Conservation (phyloP, 768 basidiomycete genomes). For the Suillus hirtellus region DNA sequence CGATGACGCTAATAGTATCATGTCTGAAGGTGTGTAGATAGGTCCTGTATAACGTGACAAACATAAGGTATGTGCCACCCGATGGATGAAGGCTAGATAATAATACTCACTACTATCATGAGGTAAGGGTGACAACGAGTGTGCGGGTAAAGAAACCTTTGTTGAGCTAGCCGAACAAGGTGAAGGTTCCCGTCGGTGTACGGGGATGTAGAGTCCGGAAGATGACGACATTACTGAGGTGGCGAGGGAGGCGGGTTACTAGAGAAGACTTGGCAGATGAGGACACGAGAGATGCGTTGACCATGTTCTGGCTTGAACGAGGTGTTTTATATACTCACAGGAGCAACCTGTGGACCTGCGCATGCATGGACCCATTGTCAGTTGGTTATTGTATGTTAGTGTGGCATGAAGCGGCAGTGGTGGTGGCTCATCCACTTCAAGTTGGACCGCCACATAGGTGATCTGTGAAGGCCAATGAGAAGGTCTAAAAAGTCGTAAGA, state of each 20-base stretch:
- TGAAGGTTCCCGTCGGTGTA: constrained; percentile 36
- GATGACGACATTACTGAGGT: constrained; percentile 30
- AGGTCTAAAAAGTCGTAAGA: constrained; percentile 11
- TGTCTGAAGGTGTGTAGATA: constrained; percentile 29
- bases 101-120: constrained; percentile 11
- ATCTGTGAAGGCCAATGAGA: not conserved
- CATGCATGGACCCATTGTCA: not conserved
- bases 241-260: constrained; percentile 12
- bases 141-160: constrained; percentile 16
- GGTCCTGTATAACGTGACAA: not conserved
- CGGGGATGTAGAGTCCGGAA: constrained; percentile 38
- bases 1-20: constrained; percentile 25
- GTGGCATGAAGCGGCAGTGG: not conserved
- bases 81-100: not conserved
- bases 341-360: not conserved
- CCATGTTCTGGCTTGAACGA: not conserved
- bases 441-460: not conserved
- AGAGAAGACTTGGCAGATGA: constrained; percentile 5
- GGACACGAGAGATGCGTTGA: not conserved
- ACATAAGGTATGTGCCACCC: constrained; percentile 1
- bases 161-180: constrained; percentile 19
- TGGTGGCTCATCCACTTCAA: not conserved
- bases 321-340: constrained; percentile 6
- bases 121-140: constrained; percentile 1
- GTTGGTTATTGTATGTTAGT: constrained; percentile 9